Evolutionary conservation across 2,329 filamentous ascomycete species (phyloP).

Genomic region (Cladophialophora bantiana): DNA sequence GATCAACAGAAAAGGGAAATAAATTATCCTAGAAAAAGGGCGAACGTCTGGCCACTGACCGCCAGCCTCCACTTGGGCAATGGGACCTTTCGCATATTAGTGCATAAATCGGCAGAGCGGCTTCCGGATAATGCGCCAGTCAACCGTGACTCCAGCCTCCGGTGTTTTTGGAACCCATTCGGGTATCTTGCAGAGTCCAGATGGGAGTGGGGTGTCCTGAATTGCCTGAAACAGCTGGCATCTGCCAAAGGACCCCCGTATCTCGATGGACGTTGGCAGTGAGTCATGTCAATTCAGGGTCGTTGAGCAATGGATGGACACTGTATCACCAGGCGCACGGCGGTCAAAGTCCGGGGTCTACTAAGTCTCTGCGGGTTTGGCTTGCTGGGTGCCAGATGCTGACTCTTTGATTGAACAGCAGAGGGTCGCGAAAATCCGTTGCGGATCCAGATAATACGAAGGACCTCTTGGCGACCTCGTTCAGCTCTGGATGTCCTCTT

Average conservation of each 20-base stretch:
- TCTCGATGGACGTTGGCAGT: not conserved
- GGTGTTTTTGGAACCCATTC: conserved; percentile 3
- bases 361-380: conserved; percentile 1
- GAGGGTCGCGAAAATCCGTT: conserved; percentile 7
- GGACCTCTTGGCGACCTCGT: not conserved
- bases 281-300: not conserved
- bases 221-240: conserved; percentile 10
- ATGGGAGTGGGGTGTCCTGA: conserved; percentile 1
- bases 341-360: not conserved
- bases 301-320: too few relatives aligned
- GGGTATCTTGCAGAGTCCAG: conserved; percentile 14
- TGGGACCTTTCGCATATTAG: not conserved
- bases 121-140: conserved; percentile 1
- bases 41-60: conserved; percentile 1
- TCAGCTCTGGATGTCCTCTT: not conserved
- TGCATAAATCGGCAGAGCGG: conserved; percentile 6
- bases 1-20: not conserved
- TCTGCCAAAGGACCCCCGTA: not conserved
- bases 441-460: conserved; percentile 6
- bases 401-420: not conserved
- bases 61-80: conserved; percentile 1
- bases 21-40: not conserved
- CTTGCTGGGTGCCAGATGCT: not conserved
- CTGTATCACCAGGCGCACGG: not conserved
- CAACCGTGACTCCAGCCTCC: conserved; percentile 7